phyloP scores from a whole-genome alignment of 2,329 filamentous ascomycete species.

The Penicillium sp. region DNA sequence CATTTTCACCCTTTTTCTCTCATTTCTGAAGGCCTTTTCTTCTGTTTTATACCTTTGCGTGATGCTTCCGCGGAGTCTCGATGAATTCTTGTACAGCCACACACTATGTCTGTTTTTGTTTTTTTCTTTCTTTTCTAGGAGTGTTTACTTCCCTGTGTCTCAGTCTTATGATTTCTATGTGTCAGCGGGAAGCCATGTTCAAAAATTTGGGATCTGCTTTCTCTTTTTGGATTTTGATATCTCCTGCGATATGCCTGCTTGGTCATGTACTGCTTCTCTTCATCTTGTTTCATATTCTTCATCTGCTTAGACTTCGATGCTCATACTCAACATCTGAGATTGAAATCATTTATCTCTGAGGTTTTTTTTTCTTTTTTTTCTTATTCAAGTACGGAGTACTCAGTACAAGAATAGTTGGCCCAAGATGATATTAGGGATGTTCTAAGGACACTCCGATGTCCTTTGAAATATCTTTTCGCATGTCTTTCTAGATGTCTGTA shows the following conservation, averaged over 20 bases:
- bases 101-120: slow-evolving; percentile 9
- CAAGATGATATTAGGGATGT: background rate
- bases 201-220: slow-evolving; percentile 1
- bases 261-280: slow-evolving; percentile 1
- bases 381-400: background rate
- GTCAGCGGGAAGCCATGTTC: background rate
- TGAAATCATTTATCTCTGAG: background rate
- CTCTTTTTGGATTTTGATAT: background rate
- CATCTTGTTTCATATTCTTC: background rate
- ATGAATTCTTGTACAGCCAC: slow-evolving; percentile 14
- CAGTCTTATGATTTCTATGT: slow-evolving; percentile 7
- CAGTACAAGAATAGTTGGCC: background rate
- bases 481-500: too few species aligned
- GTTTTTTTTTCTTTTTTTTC: background rate
- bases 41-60: slow-evolving; percentile 20
- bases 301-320: background rate
- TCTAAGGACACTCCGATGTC: background rate
- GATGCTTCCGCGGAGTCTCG: slow-evolving; percentile 25
- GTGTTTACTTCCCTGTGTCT: slow-evolving; percentile 1
- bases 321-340: background rate
- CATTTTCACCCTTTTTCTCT: slow-evolving; percentile 12
- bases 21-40: background rate
- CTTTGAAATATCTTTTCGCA: background rate
- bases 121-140: slow-evolving; percentile 3
- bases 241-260: slow-evolving; percentile 3